Evolutionary conservation across 495 filamentous ascomycete species (phyloP), one percentile per base, ranked within the genome.

Genomic region (Platismatia glauca): DNA sequence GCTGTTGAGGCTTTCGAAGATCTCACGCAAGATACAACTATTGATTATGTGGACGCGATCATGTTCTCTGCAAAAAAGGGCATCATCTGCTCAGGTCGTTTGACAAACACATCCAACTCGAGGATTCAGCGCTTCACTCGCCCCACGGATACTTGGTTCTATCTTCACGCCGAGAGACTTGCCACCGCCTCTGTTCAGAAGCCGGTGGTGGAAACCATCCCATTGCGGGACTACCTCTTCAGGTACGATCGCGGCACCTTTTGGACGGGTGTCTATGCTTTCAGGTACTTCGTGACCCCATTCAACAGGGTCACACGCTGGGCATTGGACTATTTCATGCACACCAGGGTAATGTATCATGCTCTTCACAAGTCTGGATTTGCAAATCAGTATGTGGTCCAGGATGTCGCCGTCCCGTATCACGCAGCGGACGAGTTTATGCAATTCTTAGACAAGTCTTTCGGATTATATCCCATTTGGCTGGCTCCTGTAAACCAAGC

Each of bases 191-290:
- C 39, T 3, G 27, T 15, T 12, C 44, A 27, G 16, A 11, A 41
- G 7, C 68, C 74, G 1, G 50, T 70, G 2, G 69, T 64, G 7
- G 80, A 85, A 37, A 71, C 71, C 27, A 78, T 85, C 43, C 83
- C 82, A 7, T 68, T 85, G 7, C 71, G 68, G 7, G 83, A 85
- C 37, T 86, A 86, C 62, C 76, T 84, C 44, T 86, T 86, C 69
- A 78, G 84, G 2, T 85, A 86, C 67, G 83, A 86, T 64, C 79
- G 84, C 1, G 84, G 84, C 27, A 80, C 75, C 6, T 86, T 86
- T 67, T 86, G 83, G 79, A 75, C 76, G 20, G 81, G 77, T 3
- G 60, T 63, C 3, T 77, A 74, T 18, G 74, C 79, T 1, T 85
- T 82, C 69, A 59, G 70, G 2, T 86, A 85, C 65, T 83, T 86